These are phyloP conservation scores for Oryza officinalis DNA, from an alignment of 176 grass and related monocot genomes.

Conservation along the genomic window DNA sequence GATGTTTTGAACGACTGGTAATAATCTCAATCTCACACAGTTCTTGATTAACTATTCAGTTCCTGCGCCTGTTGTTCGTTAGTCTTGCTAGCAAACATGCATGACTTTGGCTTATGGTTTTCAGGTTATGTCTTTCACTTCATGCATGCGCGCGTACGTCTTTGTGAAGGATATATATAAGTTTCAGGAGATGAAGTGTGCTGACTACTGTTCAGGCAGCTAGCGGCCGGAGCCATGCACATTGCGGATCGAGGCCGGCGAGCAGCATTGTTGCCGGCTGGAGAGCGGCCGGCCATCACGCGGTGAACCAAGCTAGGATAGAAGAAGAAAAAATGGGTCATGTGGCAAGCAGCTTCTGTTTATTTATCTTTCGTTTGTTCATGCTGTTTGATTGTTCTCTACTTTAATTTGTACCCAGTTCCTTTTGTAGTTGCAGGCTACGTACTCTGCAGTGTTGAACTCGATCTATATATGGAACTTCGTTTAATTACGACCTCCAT, in stretches of 20 bases:
- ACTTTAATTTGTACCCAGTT: neutral
- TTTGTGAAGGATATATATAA: neutral
- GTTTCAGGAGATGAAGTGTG: neutral
- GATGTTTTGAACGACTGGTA: neutral
- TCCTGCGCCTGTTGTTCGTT: neutral
- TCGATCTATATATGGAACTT: neutral
- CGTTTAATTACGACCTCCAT: neutral
- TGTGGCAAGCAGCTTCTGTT: constrained; percentile 62
- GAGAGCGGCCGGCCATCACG: neutral
- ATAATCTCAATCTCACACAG: neutral
- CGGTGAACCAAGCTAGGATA: constrained; percentile 1
- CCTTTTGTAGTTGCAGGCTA: neutral
- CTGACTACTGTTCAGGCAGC: neutral
- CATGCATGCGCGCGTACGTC: neutral
- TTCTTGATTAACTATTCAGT: neutral
- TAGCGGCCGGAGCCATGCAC: neutral
- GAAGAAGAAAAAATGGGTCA: constrained; percentile 49
- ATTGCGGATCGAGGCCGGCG: neutral
- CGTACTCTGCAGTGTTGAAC: neutral
- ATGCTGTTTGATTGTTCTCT: neutral
- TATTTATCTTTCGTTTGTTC: neutral
- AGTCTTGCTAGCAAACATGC: neutral
- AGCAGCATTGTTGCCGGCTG: neutral
- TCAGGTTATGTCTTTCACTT: neutral
- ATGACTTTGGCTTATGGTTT: neutral